Conservation (phyloP, 139 green algal genomes). For the Dunaliella sp. region DNA sequence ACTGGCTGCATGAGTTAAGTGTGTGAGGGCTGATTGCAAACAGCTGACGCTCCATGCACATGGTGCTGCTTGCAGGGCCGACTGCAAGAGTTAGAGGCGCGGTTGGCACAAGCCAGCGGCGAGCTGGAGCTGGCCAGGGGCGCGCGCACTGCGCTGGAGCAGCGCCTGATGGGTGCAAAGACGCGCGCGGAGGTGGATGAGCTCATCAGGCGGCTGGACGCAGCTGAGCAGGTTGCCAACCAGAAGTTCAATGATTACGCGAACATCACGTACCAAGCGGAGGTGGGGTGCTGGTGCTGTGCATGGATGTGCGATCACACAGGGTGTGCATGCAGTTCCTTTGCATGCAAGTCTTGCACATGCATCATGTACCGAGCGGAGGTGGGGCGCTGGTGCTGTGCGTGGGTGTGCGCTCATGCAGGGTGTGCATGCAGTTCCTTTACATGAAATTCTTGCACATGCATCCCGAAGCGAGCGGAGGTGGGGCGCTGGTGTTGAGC, state of each 20-base stretch:
- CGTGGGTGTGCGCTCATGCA: background rate
- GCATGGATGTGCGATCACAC: background rate
- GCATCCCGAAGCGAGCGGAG: constrained; percentile 24
- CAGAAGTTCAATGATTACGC: constrained; percentile 21
- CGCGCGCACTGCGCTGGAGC: constrained; percentile 28
- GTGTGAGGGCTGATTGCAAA: no score
- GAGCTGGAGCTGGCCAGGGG: constrained; percentile 46
- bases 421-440: no score
- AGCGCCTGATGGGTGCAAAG: constrained; percentile 36
- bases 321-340: no score
- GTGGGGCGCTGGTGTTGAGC: constrained; percentile 5
- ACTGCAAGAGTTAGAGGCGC: constrained; percentile 45
- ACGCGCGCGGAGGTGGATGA: constrained; percentile 44
- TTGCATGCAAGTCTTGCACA: no score
- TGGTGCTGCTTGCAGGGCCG: constrained; percentile 30
- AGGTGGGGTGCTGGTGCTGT: constrained; percentile 19
- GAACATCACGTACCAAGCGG: constrained; percentile 19
- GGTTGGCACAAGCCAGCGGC: constrained; percentile 27
- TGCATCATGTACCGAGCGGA: constrained; percentile 23
- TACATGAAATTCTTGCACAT: no score
- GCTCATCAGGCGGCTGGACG: constrained; percentile 40
- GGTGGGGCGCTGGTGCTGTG: constrained; percentile 14
- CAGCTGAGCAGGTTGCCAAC: constrained; percentile 27
- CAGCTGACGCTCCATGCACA: no score
- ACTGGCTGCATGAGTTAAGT: no score